Evolutionary conservation across 1,284 basidiomycete species (phyloP).

Genomic region (Microstroma glucosiphilum): DNA sequence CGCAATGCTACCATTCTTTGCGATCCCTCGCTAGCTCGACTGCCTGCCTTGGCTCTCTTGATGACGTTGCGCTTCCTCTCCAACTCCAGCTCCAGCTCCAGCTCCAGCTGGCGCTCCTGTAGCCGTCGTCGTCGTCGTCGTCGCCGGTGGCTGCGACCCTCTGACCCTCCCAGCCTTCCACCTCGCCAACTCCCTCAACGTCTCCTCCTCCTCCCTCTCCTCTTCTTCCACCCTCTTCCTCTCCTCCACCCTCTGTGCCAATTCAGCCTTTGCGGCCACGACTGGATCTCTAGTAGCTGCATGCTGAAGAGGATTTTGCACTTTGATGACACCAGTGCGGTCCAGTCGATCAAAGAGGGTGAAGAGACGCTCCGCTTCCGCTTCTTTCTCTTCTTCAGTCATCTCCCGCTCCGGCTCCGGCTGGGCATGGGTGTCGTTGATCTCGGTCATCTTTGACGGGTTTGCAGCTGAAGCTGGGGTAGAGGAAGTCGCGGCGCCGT

Average conservation of each 20-base stretch:
- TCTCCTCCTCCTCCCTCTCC: slow-evolving; percentile 22
- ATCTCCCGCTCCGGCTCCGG: slow-evolving; percentile 12
- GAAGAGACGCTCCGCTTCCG: slow-evolving; percentile 36
- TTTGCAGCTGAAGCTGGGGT: background rate
- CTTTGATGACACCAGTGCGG: slow-evolving; percentile 33
- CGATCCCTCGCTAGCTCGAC: no score
- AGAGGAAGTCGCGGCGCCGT: background rate
- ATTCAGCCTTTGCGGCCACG: background rate
- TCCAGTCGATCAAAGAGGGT: slow-evolving; percentile 40
- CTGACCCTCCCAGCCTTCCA: slow-evolving; percentile 17
- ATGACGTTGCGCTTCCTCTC: no score
- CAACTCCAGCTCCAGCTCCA: no score
- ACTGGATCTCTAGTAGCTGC: slow-evolving; percentile 12
- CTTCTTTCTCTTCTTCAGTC: slow-evolving; percentile 38
- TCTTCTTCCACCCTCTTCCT: slow-evolving; percentile 17
- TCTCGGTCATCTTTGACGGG: no score
- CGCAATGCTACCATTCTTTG: slow-evolving; percentile 1
- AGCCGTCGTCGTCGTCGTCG: no score
- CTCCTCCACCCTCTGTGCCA: slow-evolving; percentile 24
- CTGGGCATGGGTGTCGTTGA: background rate
- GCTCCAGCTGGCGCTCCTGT: no score
- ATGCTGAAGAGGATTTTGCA: slow-evolving; percentile 25
- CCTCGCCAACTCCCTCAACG: slow-evolving; percentile 16
- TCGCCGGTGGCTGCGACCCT: no score
- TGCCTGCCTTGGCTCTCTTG: no score